Evolutionary conservation across 164 flowering plant species (phyloP).

Genomic region (Warburgia ugandensis): DNA sequence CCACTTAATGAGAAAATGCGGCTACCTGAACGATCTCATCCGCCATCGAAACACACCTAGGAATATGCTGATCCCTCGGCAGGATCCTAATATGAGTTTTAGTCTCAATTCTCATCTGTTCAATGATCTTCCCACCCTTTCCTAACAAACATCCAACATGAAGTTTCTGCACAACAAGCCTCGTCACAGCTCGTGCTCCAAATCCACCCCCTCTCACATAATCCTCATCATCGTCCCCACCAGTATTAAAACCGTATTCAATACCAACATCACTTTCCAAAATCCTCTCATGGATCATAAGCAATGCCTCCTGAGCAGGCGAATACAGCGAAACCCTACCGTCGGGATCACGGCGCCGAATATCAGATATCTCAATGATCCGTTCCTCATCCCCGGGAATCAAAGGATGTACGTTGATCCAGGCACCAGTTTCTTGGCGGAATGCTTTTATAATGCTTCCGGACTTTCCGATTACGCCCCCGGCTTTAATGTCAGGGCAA

Average conservation of each 20-base stretch:
- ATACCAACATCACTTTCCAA: constrained; percentile 58
- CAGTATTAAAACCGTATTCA: constrained; percentile 16
- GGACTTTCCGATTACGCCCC: constrained; percentile 92
- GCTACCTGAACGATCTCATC: constrained; percentile 98
- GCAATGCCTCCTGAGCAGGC: constrained; percentile 88
- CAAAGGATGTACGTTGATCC: constrained; percentile 85
- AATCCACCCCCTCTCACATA: constrained; percentile 31
- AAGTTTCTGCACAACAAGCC: constrained; percentile 81
- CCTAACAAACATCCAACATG: constrained; percentile 95
- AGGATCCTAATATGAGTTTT: constrained; percentile 92
- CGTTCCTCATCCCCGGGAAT: constrained; percentile 86
- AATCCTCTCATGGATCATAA: constrained; percentile 82
- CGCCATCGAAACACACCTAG: constrained; percentile 70
- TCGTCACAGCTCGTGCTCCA: constrained; percentile 50
- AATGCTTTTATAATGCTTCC: constrained; percentile 84
- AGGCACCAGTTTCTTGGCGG: constrained; percentile 92
- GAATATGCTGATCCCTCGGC: constrained; percentile 82
- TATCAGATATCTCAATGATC: constrained; percentile 88
- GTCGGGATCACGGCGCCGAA: constrained; percentile 65
- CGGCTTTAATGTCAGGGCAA: constrained; percentile 76
- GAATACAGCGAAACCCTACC: constrained; percentile 73
- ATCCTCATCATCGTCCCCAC: constrained; percentile 39
- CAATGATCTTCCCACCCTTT: constrained; percentile 96
- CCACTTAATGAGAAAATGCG: too few relatives aligned
- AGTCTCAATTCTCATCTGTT: constrained; percentile 94